phyloP scores from a whole-genome alignment of 2,329 filamentous ascomycete species.

The Monosporascus sp. region DNA sequence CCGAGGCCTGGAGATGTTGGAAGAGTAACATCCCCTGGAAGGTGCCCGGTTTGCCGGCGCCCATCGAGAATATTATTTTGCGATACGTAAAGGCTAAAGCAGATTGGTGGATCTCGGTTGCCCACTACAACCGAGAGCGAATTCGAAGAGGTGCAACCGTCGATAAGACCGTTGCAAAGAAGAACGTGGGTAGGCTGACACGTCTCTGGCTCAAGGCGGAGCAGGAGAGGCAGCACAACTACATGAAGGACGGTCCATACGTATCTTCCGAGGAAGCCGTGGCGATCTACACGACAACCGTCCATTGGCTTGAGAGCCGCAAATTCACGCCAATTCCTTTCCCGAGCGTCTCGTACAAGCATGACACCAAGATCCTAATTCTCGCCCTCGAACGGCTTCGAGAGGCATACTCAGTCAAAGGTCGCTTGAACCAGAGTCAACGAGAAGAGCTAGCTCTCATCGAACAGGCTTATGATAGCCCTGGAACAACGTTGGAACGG shows the following conservation, averaged over 20 bases:
- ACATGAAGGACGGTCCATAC: constrained; percentile 98
- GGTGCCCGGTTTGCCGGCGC: constrained; percentile 89
- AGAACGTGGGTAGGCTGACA: constrained; percentile 92
- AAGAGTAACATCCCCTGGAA: constrained; percentile 99
- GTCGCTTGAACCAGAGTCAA: constrained; percentile 92
- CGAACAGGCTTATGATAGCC: constrained; percentile 96
- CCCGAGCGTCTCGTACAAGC: constrained; percentile 98
- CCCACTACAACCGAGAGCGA: constrained; percentile 96
- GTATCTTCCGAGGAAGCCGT: constrained; percentile 98
- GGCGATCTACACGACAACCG: constrained; percentile 96
- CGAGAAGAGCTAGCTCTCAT: constrained; percentile 94
- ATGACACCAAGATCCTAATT: constrained; percentile 98
- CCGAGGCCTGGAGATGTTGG: constrained; percentile 98
- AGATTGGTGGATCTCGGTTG: constrained; percentile 99
- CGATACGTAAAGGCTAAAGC: constrained; percentile 99
- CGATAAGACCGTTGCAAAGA: constrained; percentile 98
- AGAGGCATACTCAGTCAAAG: constrained; percentile 97
- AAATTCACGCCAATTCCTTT: constrained; percentile 99
- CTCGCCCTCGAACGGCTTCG: constrained; percentile 86
- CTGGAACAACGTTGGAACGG: constrained; percentile 87
- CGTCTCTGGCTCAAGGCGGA: constrained; percentile 96
- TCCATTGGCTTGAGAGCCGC: constrained; percentile 96
- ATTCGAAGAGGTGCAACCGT: constrained; percentile 95
- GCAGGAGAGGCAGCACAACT: constrained; percentile 97
- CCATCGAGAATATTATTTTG: constrained; percentile 97